phyloP scores from a whole-genome alignment of 306 rosid genomes.

The Casuarina equisetifolia region DNA sequence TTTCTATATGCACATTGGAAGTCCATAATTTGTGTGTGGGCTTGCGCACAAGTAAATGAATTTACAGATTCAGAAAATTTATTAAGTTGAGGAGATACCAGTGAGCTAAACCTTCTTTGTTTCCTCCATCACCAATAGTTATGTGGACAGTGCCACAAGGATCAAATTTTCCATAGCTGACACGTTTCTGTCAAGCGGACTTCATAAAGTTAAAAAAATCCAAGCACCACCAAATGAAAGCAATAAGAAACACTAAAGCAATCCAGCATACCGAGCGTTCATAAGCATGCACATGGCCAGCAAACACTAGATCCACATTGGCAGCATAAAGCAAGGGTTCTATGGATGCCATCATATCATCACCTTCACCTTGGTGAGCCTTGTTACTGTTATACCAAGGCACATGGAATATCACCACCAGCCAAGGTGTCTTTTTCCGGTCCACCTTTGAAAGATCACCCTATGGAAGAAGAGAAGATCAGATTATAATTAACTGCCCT shows the following conservation, averaged over 20 bases:
- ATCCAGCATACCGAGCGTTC: slow-evolving; percentile 69
- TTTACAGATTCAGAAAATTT: background rate
- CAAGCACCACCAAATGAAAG: background rate
- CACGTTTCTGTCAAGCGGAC: slow-evolving; percentile 58
- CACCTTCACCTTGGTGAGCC: slow-evolving; percentile 90
- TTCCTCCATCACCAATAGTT: slow-evolving; percentile 96
- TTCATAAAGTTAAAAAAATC: slow-evolving; percentile 12
- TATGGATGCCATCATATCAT: slow-evolving; percentile 69
- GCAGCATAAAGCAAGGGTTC: slow-evolving; percentile 88
- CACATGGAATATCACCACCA: slow-evolving; percentile 71
- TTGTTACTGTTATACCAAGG: slow-evolving; percentile 94
- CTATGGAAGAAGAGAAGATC: slow-evolving; percentile 40
- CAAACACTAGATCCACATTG: slow-evolving; percentile 58
- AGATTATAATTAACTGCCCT: background rate
- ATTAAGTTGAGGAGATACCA: slow-evolving; percentile 41
- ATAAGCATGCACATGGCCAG: slow-evolving; percentile 95
- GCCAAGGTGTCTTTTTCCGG: slow-evolving; percentile 82
- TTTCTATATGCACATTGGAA: background rate
- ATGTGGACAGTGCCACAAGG: slow-evolving; percentile 83
- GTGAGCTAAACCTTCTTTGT: slow-evolving; percentile 81
- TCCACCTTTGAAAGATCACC: slow-evolving; percentile 72
- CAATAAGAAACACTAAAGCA: background rate
- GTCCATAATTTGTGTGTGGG: background rate
- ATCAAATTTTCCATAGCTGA: slow-evolving; percentile 58
- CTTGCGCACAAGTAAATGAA: background rate